Base-by-base conservation (phyloP, 2,329 filamentous ascomycete genomes). In the Dryadomyces quercivorus region DNA sequence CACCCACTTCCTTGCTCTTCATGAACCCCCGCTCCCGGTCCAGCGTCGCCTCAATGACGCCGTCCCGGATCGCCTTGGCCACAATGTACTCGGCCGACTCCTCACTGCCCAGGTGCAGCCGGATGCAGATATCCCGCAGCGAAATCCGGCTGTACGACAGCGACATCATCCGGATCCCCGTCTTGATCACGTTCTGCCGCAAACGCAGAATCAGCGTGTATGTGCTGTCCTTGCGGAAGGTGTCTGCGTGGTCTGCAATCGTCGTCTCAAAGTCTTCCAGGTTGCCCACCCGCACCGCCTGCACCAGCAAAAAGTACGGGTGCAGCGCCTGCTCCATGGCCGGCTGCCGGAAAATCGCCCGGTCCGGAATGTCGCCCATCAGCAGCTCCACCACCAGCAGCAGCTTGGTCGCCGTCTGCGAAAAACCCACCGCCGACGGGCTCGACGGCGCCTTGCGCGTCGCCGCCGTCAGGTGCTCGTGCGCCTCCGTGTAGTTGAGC, bases 81-180 rank as follows among this genome's bases (percentile, higher is more conserved):
- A 97, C 93, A 68, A 98, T 98, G 71, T 98, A 98, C 73, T 98
- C 93, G 12, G 93, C 93, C 45, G 89, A 95, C 75, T 98, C 93
- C 69, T 98, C 93, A 62, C 88, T 95, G 60, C 93, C 89, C 10
- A 98, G 77, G 52, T 94, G 90, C 51, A 98, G 78, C 50, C 93
- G 88, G 56, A 97, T 90, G 73, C 93, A 98, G 62, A 98, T 98
- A 67, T 98, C 93, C 56, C 93, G 86, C 55, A 98, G 80, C 1
- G 92, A 96, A 65, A 98, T 98, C 59, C 92, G 88, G 57, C 92
- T 95, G 75, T 98, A 98, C 20, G 91, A 95, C 60, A 98, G 77
- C 44, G 92, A 97, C 82, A 98, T 95, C 90, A 97, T 96, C 62
- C 93, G 89, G 60, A 98, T 95, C 61, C 93, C 93, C 3, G 93